phyloP scores from a whole-genome alignment of 139 green algal species.

The Edaphochlamys debaryana region DNA sequence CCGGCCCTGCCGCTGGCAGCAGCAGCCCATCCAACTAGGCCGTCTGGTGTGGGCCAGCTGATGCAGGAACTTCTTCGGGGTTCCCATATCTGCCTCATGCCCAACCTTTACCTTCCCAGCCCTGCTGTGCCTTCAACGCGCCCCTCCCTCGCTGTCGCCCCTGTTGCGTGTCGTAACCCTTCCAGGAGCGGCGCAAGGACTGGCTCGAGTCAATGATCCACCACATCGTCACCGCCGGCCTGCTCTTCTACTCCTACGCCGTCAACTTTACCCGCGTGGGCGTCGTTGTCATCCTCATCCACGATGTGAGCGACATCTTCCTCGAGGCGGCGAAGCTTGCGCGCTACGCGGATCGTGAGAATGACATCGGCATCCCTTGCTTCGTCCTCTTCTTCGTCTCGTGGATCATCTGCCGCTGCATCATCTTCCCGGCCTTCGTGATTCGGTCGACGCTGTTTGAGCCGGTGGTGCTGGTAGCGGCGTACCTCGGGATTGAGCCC shows the following conservation, averaged over 20 bases:
- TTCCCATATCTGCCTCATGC: too few relatives aligned
- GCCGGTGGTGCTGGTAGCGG: conserved; percentile 46
- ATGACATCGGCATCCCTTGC: conserved; percentile 10
- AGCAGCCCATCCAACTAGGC: too few relatives aligned
- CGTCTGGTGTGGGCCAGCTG: too few relatives aligned
- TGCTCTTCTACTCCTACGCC: conserved; percentile 59
- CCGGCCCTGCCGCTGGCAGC: too few relatives aligned
- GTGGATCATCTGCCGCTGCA: conserved; percentile 75
- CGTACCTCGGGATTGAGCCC: conserved; percentile 68
- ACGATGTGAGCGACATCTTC: conserved; percentile 92
- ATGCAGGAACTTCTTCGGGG: too few relatives aligned
- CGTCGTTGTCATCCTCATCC: conserved; percentile 84
- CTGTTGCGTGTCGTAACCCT: too few relatives aligned
- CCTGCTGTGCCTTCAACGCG: too few relatives aligned
- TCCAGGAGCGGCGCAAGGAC: conserved; percentile 86
- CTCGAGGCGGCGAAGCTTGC: conserved; percentile 88
- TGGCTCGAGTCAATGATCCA: conserved; percentile 83
- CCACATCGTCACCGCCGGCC: conserved; percentile 79
- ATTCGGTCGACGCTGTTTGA: conserved; percentile 59
- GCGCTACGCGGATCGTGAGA: conserved; percentile 65
- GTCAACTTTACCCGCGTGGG: conserved; percentile 82
- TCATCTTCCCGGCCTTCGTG: conserved; percentile 72
- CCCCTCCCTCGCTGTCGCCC: too few relatives aligned
- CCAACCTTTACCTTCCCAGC: too few relatives aligned
- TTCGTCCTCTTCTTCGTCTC: conserved; percentile 75